phyloP scores from a whole-genome alignment of 2,329 filamentous ascomycete species.

The Penicillium sp. region DNA sequence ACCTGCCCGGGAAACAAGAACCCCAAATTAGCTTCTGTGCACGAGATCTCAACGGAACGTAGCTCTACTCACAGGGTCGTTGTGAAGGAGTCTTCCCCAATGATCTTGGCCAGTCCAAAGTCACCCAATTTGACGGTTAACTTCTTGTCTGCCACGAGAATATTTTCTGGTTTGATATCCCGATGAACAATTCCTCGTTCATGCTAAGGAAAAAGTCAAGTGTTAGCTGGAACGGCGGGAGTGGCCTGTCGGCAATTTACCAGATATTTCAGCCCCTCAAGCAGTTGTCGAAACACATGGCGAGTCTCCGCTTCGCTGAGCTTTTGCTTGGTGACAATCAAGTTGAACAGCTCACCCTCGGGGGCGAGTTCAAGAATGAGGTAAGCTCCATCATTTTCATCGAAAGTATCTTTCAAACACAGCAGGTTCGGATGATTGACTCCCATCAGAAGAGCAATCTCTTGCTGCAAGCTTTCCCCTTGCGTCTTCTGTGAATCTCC shows the following conservation, averaged over 20 bases:
- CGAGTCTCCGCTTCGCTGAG: slow-evolving; percentile 76
- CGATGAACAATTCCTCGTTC: slow-evolving; percentile 95
- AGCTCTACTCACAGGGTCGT: slow-evolving; percentile 66
- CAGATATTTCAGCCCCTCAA: slow-evolving; percentile 90
- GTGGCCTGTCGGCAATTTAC: slow-evolving; percentile 48
- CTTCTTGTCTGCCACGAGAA: slow-evolving; percentile 77
- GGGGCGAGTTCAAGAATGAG: slow-evolving; percentile 83
- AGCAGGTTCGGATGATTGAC: slow-evolving; percentile 90
- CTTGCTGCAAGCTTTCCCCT: slow-evolving; percentile 81
- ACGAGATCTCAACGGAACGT: not conserved
- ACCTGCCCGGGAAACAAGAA: slow-evolving; percentile 35
- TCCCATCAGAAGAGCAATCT: slow-evolving; percentile 95
- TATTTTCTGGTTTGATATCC: slow-evolving; percentile 97
- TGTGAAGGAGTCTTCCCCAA: slow-evolving; percentile 96
- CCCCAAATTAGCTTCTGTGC: not conserved
- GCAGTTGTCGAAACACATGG: slow-evolving; percentile 83
- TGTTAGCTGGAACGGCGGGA: not conserved
- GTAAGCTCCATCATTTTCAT: slow-evolving; percentile 85
- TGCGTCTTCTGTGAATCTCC: slow-evolving; percentile 74
- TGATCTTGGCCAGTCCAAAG: slow-evolving; percentile 96
- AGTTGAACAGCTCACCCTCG: slow-evolving; percentile 93
- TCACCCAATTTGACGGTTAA: slow-evolving; percentile 87
- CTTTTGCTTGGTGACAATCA: slow-evolving; percentile 85
- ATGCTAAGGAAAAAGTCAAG: slow-evolving; percentile 54
- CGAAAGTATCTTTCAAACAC: slow-evolving; percentile 90